phyloP scores from a whole-genome alignment of 139 green algal genomes.

The Limnomonas spitsbergensis region DNA sequence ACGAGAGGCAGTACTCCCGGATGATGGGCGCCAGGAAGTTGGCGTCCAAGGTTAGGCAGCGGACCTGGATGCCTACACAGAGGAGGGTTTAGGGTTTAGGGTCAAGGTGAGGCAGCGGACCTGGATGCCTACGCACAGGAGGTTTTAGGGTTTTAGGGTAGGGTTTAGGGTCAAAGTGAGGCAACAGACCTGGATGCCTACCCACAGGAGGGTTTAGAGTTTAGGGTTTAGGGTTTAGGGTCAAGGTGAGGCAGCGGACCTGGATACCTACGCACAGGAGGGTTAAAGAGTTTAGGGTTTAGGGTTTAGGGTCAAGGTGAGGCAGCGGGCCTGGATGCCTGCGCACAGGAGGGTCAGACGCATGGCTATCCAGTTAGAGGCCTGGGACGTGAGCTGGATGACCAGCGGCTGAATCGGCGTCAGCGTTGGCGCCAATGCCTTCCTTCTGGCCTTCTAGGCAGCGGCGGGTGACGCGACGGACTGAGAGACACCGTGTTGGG shows the following conservation, averaged over 20 bases:
- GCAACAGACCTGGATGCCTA: conserved; percentile 33
- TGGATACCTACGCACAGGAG: conserved; percentile 30
- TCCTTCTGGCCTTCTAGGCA: too few species aligned
- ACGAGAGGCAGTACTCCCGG: conserved; percentile 50
- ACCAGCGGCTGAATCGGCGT: too few species aligned
- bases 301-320: conserved; percentile 8
- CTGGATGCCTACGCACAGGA: conserved; percentile 31
- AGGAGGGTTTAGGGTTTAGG: not conserved
- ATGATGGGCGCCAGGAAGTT: conserved; percentile 56
- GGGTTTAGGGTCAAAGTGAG: conserved; percentile 10
- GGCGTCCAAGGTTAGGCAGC: conserved; percentile 38
- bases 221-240: too few species aligned
- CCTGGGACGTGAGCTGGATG: too few species aligned
- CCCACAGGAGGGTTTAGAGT: not conserved
- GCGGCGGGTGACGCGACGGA: too few species aligned
- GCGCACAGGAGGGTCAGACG: not conserved
- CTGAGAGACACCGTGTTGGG: too few species aligned
- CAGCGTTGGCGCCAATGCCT: too few species aligned
- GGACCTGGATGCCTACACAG: conserved; percentile 33
- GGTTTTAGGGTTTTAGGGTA: too few species aligned
- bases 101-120: conserved; percentile 15
- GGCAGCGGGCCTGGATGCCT: conserved; percentile 32
- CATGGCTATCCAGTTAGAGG: too few species aligned
- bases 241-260: conserved; percentile 16
- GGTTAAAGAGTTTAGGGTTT: too few species aligned